A percentile compares a stretch with the other conserved stretches of the same genome.
Conservation (phyloP, 176 grass and related monocot species). For the Microstegium vimineum region DNA sequence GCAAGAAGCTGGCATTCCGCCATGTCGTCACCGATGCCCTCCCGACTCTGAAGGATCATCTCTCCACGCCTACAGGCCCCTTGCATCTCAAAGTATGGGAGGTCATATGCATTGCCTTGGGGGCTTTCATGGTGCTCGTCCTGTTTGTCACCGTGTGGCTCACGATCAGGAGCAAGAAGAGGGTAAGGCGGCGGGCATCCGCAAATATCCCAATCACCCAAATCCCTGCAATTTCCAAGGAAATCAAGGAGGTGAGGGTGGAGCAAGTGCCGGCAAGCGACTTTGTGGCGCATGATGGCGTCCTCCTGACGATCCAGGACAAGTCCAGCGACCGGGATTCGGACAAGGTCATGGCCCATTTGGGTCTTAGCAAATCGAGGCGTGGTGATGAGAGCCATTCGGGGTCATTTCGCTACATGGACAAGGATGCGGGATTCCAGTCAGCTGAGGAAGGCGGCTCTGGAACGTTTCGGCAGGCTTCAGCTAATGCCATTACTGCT, state of each 20-base stretch:
- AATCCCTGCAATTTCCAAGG: conserved; percentile 79
- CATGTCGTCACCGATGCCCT: conserved; percentile 34
- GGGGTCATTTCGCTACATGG: conserved; percentile 82
- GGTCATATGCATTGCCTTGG: conserved; percentile 71
- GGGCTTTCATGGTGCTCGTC: conserved; percentile 62
- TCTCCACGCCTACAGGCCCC: conserved; percentile 64
- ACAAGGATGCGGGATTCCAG: conserved; percentile 64
- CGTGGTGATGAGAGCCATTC: conserved; percentile 78
- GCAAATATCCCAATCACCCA: conserved; percentile 61
- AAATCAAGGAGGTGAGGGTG: conserved; percentile 88
- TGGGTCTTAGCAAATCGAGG: conserved; percentile 65
- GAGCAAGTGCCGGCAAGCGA: conserved; percentile 59
- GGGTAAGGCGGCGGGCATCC: conserved; percentile 50
- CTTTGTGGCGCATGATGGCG: conserved; percentile 36
- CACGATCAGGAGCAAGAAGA: conserved; percentile 66
- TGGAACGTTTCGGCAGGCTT: conserved; percentile 50
- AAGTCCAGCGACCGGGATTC: conserved; percentile 58
- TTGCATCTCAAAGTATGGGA: conserved; percentile 96
- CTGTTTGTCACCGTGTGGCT: conserved; percentile 70
- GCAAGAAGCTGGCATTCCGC: conserved; percentile 33
- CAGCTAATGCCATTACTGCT: conserved; percentile 51
- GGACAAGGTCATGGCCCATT: conserved; percentile 61
- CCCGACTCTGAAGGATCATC: conserved; percentile 72
- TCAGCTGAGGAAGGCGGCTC: conserved; percentile 74
- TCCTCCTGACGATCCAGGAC: conserved; percentile 57